A percentile compares a stretch with the other conserved stretches of the same genome.
phyloP scores from a whole-genome alignment of 139 green algal genomes.

The Chlorella sorokiniana region DNA sequence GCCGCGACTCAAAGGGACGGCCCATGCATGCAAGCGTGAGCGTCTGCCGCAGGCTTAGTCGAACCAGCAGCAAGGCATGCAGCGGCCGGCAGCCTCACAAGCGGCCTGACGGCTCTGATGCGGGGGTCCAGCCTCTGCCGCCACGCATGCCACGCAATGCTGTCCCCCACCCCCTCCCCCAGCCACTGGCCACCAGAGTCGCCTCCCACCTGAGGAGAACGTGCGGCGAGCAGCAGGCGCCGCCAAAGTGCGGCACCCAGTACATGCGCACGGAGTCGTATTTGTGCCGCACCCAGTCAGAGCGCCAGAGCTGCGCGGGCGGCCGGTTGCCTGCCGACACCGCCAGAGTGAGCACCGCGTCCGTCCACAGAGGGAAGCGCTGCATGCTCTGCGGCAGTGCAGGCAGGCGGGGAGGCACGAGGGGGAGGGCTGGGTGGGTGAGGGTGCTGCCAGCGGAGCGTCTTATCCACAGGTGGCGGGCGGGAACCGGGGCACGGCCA shows the following conservation, averaged over 20 bases:
- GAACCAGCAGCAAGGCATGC: background rate
- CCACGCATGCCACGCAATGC: background rate
- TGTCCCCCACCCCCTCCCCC: background rate
- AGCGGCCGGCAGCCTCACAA: no score
- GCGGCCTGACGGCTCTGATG: no score
- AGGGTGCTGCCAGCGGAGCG: no score
- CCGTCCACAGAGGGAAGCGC: constrained; percentile 16
- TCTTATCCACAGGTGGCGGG: no score
- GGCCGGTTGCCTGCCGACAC: constrained; percentile 8
- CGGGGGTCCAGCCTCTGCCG: no score
- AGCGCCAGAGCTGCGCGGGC: constrained; percentile 25
- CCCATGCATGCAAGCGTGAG: background rate
- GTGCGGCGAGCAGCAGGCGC: constrained; percentile 10
- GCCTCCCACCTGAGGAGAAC: background rate
- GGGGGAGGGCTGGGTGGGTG: background rate
- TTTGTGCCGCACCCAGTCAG: constrained; percentile 28
- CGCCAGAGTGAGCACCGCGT: constrained; percentile 1
- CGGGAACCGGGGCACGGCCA: no score
- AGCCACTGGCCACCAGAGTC: background rate
- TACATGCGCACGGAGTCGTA: constrained; percentile 25
- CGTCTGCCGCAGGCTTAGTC: background rate
- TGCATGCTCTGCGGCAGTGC: constrained; percentile 5
- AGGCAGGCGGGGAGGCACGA: background rate
- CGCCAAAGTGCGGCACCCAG: constrained; percentile 28
- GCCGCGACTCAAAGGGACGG: background rate